A percentile compares a stretch with the other conserved stretches of the same genome.
phyloP scores from a whole-genome alignment of 352 stramenopile species.

The Phytophthora ohioensis region DNA sequence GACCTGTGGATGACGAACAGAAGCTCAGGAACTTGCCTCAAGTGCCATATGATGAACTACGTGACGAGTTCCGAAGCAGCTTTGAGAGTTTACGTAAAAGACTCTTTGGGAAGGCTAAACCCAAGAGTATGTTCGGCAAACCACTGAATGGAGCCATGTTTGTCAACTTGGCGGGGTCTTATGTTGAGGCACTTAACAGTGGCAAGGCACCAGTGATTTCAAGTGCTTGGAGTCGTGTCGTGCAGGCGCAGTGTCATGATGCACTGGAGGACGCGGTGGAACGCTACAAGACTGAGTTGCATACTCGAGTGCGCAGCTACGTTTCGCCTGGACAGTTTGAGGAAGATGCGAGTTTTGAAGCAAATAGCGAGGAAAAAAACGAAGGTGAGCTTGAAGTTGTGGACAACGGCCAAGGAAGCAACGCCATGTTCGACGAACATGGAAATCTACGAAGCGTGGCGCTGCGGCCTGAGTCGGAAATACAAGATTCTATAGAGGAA shows the following conservation, averaged over 20 bases:
- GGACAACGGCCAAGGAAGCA: constrained; percentile 62
- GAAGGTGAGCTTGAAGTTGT: constrained; percentile 51
- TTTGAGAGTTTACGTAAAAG: constrained; percentile 76
- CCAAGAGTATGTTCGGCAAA: constrained; percentile 90
- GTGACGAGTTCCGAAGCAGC: constrained; percentile 81
- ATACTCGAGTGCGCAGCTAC: constrained; percentile 58
- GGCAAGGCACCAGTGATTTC: constrained; percentile 89
- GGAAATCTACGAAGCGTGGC: constrained; percentile 69
- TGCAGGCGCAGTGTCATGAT: constrained; percentile 87
- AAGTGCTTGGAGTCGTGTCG: constrained; percentile 90
- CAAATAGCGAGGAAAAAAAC: constrained; percentile 23
- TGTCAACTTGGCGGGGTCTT: constrained; percentile 80
- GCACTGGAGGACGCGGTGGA: constrained; percentile 78
- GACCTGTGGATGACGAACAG: constrained; percentile 87
- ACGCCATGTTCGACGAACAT: constrained; percentile 80
- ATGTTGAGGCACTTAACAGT: constrained; percentile 90
- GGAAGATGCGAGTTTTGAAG: constrained; percentile 56
- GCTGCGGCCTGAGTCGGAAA: constrained; percentile 34
- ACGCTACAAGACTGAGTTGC: constrained; percentile 81
- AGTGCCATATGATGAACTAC: constrained; percentile 78
- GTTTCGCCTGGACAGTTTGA: constrained; percentile 68
- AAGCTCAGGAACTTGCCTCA: constrained; percentile 77
- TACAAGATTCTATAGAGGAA: constrained; percentile 32
- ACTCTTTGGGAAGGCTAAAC: constrained; percentile 82
- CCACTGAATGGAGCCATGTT: constrained; percentile 89